Conservation (phyloP, 768 basidiomycete genomes). For the Boletellus ananiceps region DNA sequence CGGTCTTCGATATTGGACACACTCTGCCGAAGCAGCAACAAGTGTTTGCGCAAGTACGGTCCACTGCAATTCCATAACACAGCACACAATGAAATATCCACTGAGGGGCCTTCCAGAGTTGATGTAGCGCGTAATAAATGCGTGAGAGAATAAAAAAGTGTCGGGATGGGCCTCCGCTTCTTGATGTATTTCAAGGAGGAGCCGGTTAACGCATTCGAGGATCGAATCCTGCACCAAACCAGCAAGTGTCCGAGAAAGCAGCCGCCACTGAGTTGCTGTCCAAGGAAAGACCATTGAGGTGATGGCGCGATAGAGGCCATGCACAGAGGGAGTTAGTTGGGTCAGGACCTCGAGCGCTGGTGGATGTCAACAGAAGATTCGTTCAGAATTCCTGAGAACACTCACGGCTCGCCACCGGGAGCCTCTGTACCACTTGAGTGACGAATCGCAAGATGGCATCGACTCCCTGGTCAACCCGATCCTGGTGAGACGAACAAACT, state of each 20-base stretch:
- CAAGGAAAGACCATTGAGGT: constrained; percentile 75
- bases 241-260: constrained; percentile 49
- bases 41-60: constrained; percentile 75
- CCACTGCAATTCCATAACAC: constrained; percentile 81
- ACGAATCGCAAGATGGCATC: constrained; percentile 62
- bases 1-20: constrained; percentile 13
- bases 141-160: constrained; percentile 54
- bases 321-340: constrained; percentile 74
- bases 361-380: not conserved
- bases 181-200: constrained; percentile 57
- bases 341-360: constrained; percentile 69
- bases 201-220: constrained; percentile 69
- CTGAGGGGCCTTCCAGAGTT: constrained; percentile 72
- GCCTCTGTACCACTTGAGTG: constrained; percentile 48
- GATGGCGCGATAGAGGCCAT: constrained; percentile 84
- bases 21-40: constrained; percentile 36
- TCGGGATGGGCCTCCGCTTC: constrained; percentile 44
- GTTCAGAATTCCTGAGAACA: constrained; percentile 1
- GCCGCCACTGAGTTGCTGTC: constrained; percentile 62
- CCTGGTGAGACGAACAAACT: constrained; percentile 50
- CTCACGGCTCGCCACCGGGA: constrained; percentile 54
- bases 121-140: constrained; percentile 72
- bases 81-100: constrained; percentile 88
- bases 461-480: constrained; percentile 48
- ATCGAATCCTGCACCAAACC: constrained; percentile 59